Percentiles rank a stretch among this genome's conserved stretches.
Conservation (phyloP, 768 basidiomycete species). For the Ramaria rubella region DNA sequence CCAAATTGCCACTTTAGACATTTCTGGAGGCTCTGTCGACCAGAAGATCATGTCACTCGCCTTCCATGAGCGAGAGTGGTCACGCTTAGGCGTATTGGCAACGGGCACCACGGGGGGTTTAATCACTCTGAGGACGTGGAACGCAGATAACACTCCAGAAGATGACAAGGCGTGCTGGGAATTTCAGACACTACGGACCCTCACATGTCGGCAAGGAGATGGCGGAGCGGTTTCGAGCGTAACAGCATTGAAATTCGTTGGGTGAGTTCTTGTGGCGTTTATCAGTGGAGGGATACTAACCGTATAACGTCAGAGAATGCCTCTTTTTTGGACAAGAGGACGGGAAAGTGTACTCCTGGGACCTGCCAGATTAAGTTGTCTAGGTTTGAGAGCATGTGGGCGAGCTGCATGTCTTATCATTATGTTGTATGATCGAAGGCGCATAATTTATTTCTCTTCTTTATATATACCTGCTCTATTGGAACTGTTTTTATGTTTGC, state of each 20-base stretch:
- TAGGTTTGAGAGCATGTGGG: too few relatives aligned
- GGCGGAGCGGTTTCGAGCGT: slow-evolving; percentile 47
- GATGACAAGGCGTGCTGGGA: slow-evolving; percentile 69
- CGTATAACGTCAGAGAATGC: slow-evolving; percentile 37
- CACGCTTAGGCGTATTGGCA: slow-evolving; percentile 70
- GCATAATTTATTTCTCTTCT: too few relatives aligned
- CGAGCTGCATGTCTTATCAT: too few relatives aligned
- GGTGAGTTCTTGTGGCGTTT: slow-evolving; percentile 36
- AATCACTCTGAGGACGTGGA: slow-evolving; percentile 80
- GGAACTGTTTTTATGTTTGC: too few relatives aligned
- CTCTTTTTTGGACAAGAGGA: slow-evolving; percentile 56
- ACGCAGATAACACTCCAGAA: slow-evolving; percentile 61
- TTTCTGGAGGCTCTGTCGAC: slow-evolving; percentile 37
- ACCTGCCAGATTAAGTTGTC: slow-evolving; percentile 41
- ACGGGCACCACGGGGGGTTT: slow-evolving; percentile 71
- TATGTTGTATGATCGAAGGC: too few relatives aligned
- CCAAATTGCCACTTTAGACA: slow-evolving; percentile 63
- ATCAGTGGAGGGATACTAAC: background rate
- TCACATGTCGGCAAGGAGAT: slow-evolving; percentile 45
- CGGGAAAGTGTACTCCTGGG: slow-evolving; percentile 54
- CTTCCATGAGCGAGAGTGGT: slow-evolving; percentile 88
- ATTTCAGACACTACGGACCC: slow-evolving; percentile 59
- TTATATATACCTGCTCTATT: too few relatives aligned
- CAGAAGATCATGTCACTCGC: slow-evolving; percentile 61
- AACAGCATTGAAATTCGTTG: slow-evolving; percentile 75